Percentiles rank a stretch among this genome's conserved stretches.
Conservation (phyloP, 2,329 filamentous ascomycete genomes). For the Chaetomium globosum region DNA sequence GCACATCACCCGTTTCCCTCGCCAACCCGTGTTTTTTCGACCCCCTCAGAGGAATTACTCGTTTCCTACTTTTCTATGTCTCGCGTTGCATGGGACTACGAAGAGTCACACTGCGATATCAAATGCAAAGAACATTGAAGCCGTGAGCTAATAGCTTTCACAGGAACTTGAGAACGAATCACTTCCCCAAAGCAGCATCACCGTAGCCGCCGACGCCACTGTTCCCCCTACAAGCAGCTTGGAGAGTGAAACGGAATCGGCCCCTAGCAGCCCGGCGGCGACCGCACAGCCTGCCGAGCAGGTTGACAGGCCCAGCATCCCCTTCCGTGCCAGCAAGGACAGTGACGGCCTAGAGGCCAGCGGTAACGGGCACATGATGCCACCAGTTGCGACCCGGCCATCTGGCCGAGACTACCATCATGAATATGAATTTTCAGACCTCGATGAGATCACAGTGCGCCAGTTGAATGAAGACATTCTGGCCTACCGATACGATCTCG, state of each 20-base stretch:
- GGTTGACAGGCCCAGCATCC: neutral
- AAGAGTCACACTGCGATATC: neutral
- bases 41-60: neutral
- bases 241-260: slow-evolving; percentile 11
- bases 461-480: slow-evolving; percentile 49
- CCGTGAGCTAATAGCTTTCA: neutral
- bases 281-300: slow-evolving; percentile 1
- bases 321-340: neutral
- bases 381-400: neutral
- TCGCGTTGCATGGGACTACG: neutral
- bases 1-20: neutral
- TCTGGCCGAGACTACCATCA: slow-evolving; percentile 17
- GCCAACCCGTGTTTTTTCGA: neutral
- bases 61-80: neutral
- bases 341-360: neutral
- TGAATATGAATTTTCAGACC: slow-evolving; percentile 27
- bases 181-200: slow-evolving; percentile 30
- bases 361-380: slow-evolving; percentile 7
- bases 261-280: slow-evolving; percentile 9
- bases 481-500: slow-evolving; percentile 48
- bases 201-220: slow-evolving; percentile 19
- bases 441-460: slow-evolving; percentile 41
- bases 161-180: slow-evolving; percentile 19
- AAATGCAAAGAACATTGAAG: neutral
- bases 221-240: neutral